Percentiles rank a stretch among this genome's conserved stretches.
These are phyloP conservation scores for Platanus orientalis DNA, from an alignment of 164 flowering plant species.

Conservation along the genomic window DNA sequence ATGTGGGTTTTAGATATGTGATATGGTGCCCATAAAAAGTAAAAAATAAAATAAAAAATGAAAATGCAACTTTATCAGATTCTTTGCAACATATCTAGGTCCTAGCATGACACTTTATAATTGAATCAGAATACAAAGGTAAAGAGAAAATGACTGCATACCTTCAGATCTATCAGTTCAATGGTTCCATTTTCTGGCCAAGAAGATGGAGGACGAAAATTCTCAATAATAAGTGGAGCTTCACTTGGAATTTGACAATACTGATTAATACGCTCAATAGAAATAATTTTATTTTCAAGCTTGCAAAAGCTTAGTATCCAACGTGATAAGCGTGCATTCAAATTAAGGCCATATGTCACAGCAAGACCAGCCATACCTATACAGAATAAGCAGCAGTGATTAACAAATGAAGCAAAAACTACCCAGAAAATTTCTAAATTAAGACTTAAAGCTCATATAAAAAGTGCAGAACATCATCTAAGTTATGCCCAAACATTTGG, in stretches of 20 bases:
- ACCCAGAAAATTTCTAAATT: background rate
- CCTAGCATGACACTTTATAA: background rate
- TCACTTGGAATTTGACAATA: slow-evolving; percentile 83
- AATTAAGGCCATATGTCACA: slow-evolving; percentile 90
- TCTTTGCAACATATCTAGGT: background rate
- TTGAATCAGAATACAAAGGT: background rate
- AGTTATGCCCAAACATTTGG: background rate
- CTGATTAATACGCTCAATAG: slow-evolving; percentile 93
- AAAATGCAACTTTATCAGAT: background rate
- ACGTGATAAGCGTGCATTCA: slow-evolving; percentile 90
- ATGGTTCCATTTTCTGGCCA: slow-evolving; percentile 92
- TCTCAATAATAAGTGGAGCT: slow-evolving; percentile 76
- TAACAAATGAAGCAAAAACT: slow-evolving; percentile 2
- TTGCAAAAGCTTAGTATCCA: slow-evolving; percentile 99
- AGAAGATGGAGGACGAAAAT: slow-evolving; percentile 64
- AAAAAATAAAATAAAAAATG: too few relatives aligned
- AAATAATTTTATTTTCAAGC: slow-evolving; percentile 96
- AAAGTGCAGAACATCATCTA: background rate
- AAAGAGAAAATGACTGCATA: slow-evolving; percentile 17
- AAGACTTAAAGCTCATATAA: too few relatives aligned
- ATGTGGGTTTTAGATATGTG: too few relatives aligned
- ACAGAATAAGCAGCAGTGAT: slow-evolving; percentile 14
- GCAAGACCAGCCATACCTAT: slow-evolving; percentile 99
- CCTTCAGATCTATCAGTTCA: slow-evolving; percentile 83
- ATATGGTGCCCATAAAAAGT: too few relatives aligned